Evolutionary conservation across 2,329 filamentous ascomycete species (phyloP).

Genomic region (Aspergillus clavatus): DNA sequence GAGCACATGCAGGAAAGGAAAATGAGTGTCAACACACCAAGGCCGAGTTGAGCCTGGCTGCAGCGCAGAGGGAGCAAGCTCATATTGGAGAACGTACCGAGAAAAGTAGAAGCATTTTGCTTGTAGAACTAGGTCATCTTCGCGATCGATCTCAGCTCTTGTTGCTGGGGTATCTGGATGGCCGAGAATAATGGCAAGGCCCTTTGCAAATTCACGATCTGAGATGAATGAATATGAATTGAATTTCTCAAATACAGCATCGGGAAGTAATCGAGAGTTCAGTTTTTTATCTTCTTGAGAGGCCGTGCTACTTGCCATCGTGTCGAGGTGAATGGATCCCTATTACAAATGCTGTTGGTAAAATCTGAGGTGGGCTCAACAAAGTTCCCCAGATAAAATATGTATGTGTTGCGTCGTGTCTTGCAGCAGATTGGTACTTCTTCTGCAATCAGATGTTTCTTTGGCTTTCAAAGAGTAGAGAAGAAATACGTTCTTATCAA

Average conservation of each 20-base stretch:
- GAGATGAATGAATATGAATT: constrained; percentile 37
- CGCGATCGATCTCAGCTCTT: constrained; percentile 34
- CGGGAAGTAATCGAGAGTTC: constrained; percentile 2
- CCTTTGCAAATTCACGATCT: constrained; percentile 44
- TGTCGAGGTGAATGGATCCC: too few relatives aligned
- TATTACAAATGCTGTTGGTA: too few relatives aligned
- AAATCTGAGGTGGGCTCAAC: too few relatives aligned
- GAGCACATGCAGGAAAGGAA: background rate
- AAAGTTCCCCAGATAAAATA: too few relatives aligned
- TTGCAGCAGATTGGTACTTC: too few relatives aligned
- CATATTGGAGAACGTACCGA: too few relatives aligned
- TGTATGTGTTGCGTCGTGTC: too few relatives aligned
- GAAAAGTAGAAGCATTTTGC: constrained; percentile 48
- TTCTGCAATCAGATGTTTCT: too few relatives aligned
- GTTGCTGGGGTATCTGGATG: constrained; percentile 37
- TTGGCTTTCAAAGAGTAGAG: too few relatives aligned
- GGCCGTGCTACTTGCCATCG: background rate
- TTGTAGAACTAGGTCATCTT: constrained; percentile 41
- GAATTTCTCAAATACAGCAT: constrained; percentile 29
- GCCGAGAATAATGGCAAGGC: constrained; percentile 45
- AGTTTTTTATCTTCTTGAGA: constrained; percentile 6
- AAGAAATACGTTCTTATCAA: too few relatives aligned
- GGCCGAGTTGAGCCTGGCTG: too few relatives aligned
- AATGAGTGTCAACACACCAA: background rate
- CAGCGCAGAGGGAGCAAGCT: background rate